Base-by-base conservation (phyloP, 2,329 filamentous ascomycete genomes). In the Sporothrix sp. region DNA sequence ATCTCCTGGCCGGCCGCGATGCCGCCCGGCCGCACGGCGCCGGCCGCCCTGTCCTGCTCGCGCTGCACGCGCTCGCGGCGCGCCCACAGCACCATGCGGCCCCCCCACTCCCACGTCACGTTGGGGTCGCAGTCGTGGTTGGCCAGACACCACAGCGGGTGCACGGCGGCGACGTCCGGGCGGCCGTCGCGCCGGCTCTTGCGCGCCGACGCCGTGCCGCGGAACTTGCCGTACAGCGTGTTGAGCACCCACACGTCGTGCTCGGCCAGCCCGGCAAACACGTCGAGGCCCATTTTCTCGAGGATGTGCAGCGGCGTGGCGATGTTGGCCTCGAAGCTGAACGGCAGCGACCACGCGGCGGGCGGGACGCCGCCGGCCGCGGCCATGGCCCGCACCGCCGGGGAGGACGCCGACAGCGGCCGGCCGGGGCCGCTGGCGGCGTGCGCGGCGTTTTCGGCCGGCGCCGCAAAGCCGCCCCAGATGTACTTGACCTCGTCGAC, bases 41-140 rank as follows among this genome's bases (percentile, higher is more conserved):
- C 33, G 9, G 35, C 14, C 4, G 3, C 32, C 9, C 21, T 59
- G 35, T 64, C 33, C 11, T 7, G 8, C 6, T 9, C 32, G 35
- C 42, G 11, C 59, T 62, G 75, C 76, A 84, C 71, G 33, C 79
- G 70, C 56, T 74, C 68, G 55, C 80, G 71, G 43, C 81, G 71
- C 2, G 79, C 78, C 71, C 72, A 79, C 53, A 93, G 78, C 32
- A 79, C 76, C 76, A 93, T 90, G 48, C 76, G 76, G 1, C 85
- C 86, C 25, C 84, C 82, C 87, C 90, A 96, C 61, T 95, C 87
- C 93, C 93, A 98, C 3, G 79, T 79, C 35, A 97, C 89, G 65
- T 95, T 96, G 8, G 93, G 93, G 63, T 95, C 82, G 67, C 93
- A 98, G 64, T 89, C 88, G 65, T 98, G 93, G 62, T 98, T 98